Evolutionary conservation across 495 filamentous ascomycete genomes (phyloP).

Genomic region (Melanomma pulvis-pyrius): DNA sequence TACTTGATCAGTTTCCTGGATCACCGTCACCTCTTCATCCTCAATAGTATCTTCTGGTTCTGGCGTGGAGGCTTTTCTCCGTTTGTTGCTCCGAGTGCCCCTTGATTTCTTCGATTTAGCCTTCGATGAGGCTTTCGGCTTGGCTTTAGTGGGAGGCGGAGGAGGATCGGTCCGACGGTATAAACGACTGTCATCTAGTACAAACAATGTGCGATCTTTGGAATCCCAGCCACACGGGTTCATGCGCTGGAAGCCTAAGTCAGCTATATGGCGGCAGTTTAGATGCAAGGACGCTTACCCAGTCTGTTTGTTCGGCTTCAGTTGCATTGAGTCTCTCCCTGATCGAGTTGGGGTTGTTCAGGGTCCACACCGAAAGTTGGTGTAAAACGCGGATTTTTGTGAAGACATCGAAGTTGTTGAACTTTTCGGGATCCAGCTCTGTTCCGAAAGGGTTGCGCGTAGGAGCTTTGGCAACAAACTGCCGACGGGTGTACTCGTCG

Average conservation of each 20-base stretch:
- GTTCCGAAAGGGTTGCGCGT: conserved; percentile 82
- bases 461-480: conserved; percentile 83
- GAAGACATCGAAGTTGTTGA: conserved; percentile 80
- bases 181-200: conserved; percentile 90
- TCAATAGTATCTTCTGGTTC: conserved; percentile 58
- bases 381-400: conserved; percentile 87
- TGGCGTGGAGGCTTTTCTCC: conserved; percentile 62
- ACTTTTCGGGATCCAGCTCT: conserved; percentile 70
- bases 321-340: conserved; percentile 84
- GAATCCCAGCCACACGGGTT: conserved; percentile 89
- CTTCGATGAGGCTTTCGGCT: conserved; percentile 63
- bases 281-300: conserved; percentile 60
- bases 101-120: conserved; percentile 67
- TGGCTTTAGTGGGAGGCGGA: conserved; percentile 53
- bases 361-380: conserved; percentile 87
- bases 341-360: conserved; percentile 81
- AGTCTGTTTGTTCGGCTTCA: conserved; percentile 77
- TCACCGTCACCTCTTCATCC: conserved; percentile 54
- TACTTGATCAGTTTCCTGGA: conserved; percentile 45
- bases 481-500: conserved; percentile 89
- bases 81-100: conserved; percentile 70
- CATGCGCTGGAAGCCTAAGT: conserved; percentile 64
- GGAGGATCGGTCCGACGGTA: conserved; percentile 77
- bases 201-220: conserved; percentile 81
- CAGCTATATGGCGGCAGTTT: neutral